Evolutionary conservation across 177 flowering plant species (phyloP).

Genomic region (Vitis hybrid): DNA sequence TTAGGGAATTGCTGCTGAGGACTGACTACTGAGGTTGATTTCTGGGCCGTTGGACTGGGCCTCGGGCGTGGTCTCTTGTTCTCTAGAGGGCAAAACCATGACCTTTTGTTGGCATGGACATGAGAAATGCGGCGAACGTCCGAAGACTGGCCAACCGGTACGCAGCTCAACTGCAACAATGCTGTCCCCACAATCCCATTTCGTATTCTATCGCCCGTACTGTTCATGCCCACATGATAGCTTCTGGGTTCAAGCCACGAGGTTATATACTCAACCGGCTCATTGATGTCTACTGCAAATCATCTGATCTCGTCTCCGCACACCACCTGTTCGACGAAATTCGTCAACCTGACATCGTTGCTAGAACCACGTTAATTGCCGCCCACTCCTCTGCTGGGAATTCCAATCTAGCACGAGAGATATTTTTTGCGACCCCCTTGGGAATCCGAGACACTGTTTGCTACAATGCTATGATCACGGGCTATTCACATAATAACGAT

Average conservation of each 20-base stretch:
- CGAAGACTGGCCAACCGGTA: slow-evolving; percentile 49
- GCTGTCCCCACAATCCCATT: slow-evolving; percentile 30
- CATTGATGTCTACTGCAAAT: slow-evolving; percentile 63
- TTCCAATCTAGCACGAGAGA: slow-evolving; percentile 32
- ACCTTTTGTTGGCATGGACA: too few species aligned
- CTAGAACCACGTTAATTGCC: slow-evolving; percentile 61
- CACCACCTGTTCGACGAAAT: slow-evolving; percentile 64
- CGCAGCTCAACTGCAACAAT: slow-evolving; percentile 44
- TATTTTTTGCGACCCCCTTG: slow-evolving; percentile 48
- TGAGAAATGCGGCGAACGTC: slow-evolving; percentile 10
- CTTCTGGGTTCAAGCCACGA: slow-evolving; percentile 60
- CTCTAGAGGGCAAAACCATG: too few species aligned
- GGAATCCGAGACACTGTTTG: slow-evolving; percentile 54
- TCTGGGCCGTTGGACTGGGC: too few species aligned
- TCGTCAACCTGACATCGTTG: slow-evolving; percentile 57
- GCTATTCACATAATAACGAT: slow-evolving; percentile 51
- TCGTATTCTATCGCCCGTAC: slow-evolving; percentile 33
- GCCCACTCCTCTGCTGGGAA: slow-evolving; percentile 50
- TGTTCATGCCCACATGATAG: slow-evolving; percentile 60
- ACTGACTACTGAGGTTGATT: too few species aligned
- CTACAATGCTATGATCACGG: slow-evolving; percentile 77
- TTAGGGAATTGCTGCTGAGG: too few species aligned
- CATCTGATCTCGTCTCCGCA: slow-evolving; percentile 39
- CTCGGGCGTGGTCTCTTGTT: too few species aligned
- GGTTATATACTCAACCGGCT: slow-evolving; percentile 66